These are phyloP conservation scores for Lipomyces spencermartinsiae DNA, from an alignment of 805 yeast genomes.

Conservation along the genomic window DNA sequence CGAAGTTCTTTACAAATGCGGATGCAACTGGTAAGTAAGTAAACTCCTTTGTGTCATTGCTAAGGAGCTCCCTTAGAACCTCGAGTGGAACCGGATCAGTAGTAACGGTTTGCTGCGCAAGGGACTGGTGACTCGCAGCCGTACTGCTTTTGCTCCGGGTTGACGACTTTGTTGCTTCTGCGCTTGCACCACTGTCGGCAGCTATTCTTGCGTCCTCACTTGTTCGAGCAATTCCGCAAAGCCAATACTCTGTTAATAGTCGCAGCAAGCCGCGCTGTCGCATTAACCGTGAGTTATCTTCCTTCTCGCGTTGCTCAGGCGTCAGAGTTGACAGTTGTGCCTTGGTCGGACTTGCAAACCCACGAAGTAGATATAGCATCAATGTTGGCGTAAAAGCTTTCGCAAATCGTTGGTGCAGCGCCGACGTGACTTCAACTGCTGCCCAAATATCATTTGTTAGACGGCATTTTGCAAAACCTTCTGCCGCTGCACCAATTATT, in stretches of 20 bases:
- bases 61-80: slow-evolving; percentile 54
- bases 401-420: slow-evolving; percentile 77
- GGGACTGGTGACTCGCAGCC: slow-evolving; percentile 34
- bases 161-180: not conserved
- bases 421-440: slow-evolving; percentile 69
- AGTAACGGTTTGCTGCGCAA: slow-evolving; percentile 9
- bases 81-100: slow-evolving; percentile 52
- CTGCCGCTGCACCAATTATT: slow-evolving; percentile 64
- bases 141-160: slow-evolving; percentile 6
- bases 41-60: slow-evolving; percentile 34
- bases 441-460: slow-evolving; percentile 66
- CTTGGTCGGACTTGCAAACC: slow-evolving; percentile 39
- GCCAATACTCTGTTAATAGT: slow-evolving; percentile 62
- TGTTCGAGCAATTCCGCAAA: slow-evolving; percentile 61
- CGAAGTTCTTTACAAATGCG: slow-evolving; percentile 61
- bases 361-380: slow-evolving; percentile 38
- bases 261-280: slow-evolving; percentile 57
- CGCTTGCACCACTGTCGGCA: slow-evolving; percentile 28
- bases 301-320: slow-evolving; percentile 51
- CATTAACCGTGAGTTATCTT: slow-evolving; percentile 50
- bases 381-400: slow-evolving; percentile 53
- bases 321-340: slow-evolving; percentile 36
- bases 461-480: slow-evolving; percentile 61
- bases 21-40: slow-evolving; percentile 38
- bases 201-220: slow-evolving; percentile 51